These are phyloP conservation scores for Monoraphidium neglectum DNA, from an alignment of 139 green algal species.

Conservation along the genomic window DNA sequence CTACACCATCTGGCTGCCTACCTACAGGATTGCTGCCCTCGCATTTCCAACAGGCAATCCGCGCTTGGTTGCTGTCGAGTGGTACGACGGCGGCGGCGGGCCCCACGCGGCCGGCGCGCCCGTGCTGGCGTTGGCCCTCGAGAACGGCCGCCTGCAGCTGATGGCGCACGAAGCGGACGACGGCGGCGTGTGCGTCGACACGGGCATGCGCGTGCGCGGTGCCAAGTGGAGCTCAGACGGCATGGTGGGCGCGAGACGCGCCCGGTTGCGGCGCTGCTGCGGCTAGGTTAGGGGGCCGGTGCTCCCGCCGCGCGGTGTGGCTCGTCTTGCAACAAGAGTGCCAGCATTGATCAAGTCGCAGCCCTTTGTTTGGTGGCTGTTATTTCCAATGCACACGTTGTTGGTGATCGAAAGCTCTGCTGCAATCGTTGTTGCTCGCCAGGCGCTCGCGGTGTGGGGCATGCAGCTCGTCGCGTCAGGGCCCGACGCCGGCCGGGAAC, in stretches of 20 bases:
- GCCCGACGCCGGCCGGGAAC: slow-evolving; percentile 29
- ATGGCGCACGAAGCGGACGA: slow-evolving; percentile 72
- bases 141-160: slow-evolving; percentile 78
- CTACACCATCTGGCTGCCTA: too few species aligned
- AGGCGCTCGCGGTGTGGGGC: slow-evolving; percentile 66
- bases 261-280: too few species aligned
- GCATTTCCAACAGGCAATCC: slow-evolving; percentile 20
- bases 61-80: slow-evolving; percentile 74
- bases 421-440: neutral
- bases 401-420: too few species aligned
- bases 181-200: slow-evolving; percentile 71
- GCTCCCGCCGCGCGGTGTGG: too few species aligned
- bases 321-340: too few species aligned
- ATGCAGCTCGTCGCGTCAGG: slow-evolving; percentile 29
- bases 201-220: slow-evolving; percentile 57
- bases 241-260: slow-evolving; percentile 41
- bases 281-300: too few species aligned
- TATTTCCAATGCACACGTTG: neutral
- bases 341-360: too few species aligned
- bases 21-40: too few species aligned
- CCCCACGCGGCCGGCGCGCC: slow-evolving; percentile 66
- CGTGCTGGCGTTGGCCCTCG: slow-evolving; percentile 67
- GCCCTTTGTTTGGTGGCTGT: neutral
- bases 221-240: slow-evolving; percentile 76
- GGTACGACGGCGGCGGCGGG: slow-evolving; percentile 73